Evolutionary conservation across 306 rosid species (phyloP).

Genomic region (Begonia fuchsioides): DNA sequence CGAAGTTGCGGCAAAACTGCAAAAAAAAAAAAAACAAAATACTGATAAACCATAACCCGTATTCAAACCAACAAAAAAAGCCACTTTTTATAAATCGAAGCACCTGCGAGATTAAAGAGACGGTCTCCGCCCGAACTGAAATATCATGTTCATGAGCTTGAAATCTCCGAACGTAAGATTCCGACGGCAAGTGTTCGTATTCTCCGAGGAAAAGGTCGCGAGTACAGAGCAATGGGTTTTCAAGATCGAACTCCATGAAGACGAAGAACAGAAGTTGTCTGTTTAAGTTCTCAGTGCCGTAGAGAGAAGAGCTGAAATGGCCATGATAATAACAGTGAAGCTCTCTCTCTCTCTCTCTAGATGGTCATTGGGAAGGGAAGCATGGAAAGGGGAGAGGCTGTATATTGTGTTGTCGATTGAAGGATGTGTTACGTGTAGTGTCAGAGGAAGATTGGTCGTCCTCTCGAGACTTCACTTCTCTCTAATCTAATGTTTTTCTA

Average conservation of each 20-base stretch:
- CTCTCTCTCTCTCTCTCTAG: slow-evolving; percentile 14
- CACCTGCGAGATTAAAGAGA: slow-evolving; percentile 65
- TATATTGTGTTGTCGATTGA: too few species aligned
- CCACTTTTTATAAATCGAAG: too few species aligned
- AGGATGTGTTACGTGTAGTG: too few species aligned
- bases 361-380: too few species aligned
- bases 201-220: slow-evolving; percentile 32
- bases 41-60: too few species aligned
- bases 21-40: not conserved
- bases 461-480: too few species aligned
- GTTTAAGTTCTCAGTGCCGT: not conserved
- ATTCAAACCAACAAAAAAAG: too few species aligned
- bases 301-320: not conserved
- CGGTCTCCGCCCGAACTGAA: slow-evolving; percentile 38
- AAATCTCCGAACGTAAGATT: slow-evolving; percentile 36
- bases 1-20: slow-evolving; percentile 47
- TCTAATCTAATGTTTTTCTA: too few species aligned
- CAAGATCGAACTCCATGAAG: slow-evolving; percentile 74
- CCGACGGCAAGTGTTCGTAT: slow-evolving; percentile 70
- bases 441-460: too few species aligned
- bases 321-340: not conserved
- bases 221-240: slow-evolving; percentile 49
- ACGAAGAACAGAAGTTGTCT: not conserved
- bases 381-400: too few species aligned
- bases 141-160: slow-evolving; percentile 22